phyloP scores from a whole-genome alignment of 176 grass and related monocot species.

The Triticum monococcum region DNA sequence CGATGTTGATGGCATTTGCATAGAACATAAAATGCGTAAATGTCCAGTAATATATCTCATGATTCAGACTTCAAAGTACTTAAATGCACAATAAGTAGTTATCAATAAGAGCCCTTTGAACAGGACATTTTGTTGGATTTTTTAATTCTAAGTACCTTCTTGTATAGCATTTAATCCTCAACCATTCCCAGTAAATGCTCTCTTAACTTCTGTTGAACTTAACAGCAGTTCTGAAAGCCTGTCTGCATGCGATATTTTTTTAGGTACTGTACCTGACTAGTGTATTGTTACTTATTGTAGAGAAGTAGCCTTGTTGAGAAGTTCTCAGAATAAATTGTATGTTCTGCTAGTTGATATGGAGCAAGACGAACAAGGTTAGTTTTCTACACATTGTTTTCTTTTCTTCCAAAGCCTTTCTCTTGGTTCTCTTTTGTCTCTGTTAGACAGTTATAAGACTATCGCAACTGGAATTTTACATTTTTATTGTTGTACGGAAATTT shows the following conservation, averaged over 20 bases:
- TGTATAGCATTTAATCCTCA: conserved; percentile 17
- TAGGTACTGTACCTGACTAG: neutral
- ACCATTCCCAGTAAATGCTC: conserved; percentile 6
- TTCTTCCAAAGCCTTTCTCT: conserved; percentile 7
- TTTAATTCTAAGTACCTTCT: neutral
- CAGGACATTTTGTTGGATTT: neutral
- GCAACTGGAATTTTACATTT: neutral
- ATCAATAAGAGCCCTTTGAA: neutral
- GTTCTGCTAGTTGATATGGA: conserved; percentile 52
- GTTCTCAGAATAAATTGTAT: conserved; percentile 80
- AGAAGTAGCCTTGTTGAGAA: conserved; percentile 72
- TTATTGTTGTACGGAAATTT: conserved; percentile 3
- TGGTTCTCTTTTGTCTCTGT: neutral
- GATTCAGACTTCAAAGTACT: conserved; percentile 6
- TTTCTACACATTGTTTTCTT: conserved; percentile 11
- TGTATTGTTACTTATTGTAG: conserved; percentile 50
- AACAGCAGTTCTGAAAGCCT: neutral
- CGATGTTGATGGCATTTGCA: neutral
- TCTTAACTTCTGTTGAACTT: conserved; percentile 1
- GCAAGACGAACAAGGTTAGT: conserved; percentile 59
- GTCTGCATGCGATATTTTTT: neutral
- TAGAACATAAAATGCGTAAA: neutral
- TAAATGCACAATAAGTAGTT: conserved; percentile 18
- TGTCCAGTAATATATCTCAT: conserved; percentile 18
- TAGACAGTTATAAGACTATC: neutral